These are phyloP conservation scores for Apiotrichum montevideense DNA, from an alignment of 1,284 basidiomycete genomes.

Conservation along the genomic window DNA sequence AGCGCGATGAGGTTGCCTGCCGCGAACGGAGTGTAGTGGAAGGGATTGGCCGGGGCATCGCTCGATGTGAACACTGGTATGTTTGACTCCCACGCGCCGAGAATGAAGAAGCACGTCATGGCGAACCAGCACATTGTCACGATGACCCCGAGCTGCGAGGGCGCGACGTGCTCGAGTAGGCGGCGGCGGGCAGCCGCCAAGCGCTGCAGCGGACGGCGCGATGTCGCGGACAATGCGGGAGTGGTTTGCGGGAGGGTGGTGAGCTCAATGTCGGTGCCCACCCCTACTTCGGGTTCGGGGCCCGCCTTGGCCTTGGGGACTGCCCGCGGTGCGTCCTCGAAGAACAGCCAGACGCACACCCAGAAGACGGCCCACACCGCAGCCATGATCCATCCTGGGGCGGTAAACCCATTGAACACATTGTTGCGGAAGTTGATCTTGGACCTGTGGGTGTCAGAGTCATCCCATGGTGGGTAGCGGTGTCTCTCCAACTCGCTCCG, in stretches of 20 bases:
- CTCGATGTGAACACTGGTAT: slow-evolving; percentile 7
- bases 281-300: not conserved
- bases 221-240: not conserved
- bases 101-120: slow-evolving; percentile 10
- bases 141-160: not conserved
- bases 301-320: not conserved
- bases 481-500: too few relatives aligned
- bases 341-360: not conserved
- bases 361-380: slow-evolving; percentile 8
- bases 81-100: slow-evolving; percentile 9
- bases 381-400: slow-evolving; percentile 9
- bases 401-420: slow-evolving; percentile 8
- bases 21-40: slow-evolving; percentile 10
- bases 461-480: too few relatives aligned
- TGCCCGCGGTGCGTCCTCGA: not conserved
- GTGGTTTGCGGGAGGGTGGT: too few relatives aligned
- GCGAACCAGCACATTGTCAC: slow-evolving; percentile 9
- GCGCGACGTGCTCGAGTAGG: not conserved
- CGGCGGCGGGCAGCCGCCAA: too few relatives aligned
- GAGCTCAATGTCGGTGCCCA: too few relatives aligned
- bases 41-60: slow-evolving; percentile 3
- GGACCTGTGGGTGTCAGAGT: not conserved
- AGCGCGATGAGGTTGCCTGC: slow-evolving; percentile 10
- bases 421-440: slow-evolving; percentile 3
- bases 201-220: not conserved